Evolutionary conservation across 139 green algal genomes (phyloP).

Genomic region (Tetradesmus lagerheimii): DNA sequence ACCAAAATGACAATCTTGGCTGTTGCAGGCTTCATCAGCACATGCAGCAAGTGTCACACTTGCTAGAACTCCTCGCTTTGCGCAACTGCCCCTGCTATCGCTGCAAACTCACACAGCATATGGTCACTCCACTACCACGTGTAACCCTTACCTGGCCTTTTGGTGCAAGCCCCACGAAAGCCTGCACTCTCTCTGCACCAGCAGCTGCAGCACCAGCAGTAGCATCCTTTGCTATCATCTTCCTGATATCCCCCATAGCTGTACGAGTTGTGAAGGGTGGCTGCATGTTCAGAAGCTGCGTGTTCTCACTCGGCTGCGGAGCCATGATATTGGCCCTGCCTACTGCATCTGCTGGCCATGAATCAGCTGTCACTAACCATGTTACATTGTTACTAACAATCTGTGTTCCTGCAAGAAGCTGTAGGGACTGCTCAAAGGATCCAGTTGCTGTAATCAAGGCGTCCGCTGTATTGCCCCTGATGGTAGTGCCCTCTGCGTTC

Average conservation of each 20-base stretch:
- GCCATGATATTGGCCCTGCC: not conserved
- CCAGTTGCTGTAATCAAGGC: not conserved
- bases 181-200: not conserved
- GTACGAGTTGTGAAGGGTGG: not conserved
- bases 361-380: not conserved
- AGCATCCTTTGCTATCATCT: not conserved
- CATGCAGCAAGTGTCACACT: no score
- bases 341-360: not conserved
- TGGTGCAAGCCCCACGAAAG: not conserved
- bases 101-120: no score
- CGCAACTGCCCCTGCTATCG: no score
- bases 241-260: not conserved
- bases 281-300: not conserved
- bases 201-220: not conserved
- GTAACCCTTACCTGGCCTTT: not conserved
- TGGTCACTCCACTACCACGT: no score
- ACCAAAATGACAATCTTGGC: no score
- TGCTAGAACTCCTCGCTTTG: no score
- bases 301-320: not conserved
- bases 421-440: not conserved
- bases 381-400: not conserved
- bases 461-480: not conserved
- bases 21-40: no score
- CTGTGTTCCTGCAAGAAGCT: conserved; percentile 3
- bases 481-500: not conserved